Base-by-base conservation (phyloP, 371 early-diverging fungal species). In the Mortierella polycephala region DNA sequence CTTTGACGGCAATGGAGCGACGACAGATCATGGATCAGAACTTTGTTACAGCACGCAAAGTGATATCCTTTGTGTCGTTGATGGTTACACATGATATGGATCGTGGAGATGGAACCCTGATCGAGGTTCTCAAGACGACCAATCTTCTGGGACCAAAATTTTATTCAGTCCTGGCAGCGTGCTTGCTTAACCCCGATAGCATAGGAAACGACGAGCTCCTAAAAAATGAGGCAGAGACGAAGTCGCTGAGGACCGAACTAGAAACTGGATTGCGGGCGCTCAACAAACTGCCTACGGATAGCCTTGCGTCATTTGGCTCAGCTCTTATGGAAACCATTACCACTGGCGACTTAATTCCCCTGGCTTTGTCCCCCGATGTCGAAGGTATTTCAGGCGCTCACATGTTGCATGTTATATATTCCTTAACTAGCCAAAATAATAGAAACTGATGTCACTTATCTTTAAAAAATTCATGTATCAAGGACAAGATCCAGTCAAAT, bases 121-220 rank as follows among this genome's bases (percentile, higher is more conserved):
- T 67, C 10, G 64, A 62, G 21, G 20, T 53, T 12, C 64, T 77
- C 18, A 52, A 60, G 20, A 41, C 37, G 0, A 46, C 61, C 14
- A 62, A 50, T n/a, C 61, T 71, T 12, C 41, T 77, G 18, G 77
- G 72, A 41, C 42, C 64, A 0, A 57, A 67, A 8, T 71, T 77
- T 39, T 77, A 51, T 16, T 46, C 50, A 0, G 70, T 73, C 11
- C 66, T 73, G 21, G 73, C 80, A 3, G 45, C 59, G 10, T 72
- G 73, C 13, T 39, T 79, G 8, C 67, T 79, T 54, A 65, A 69
- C 49, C 80, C 80, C 2, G 70, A 72, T 41, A 72, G 70, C 51
- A 73, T 79, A 10, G 80, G 80, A 49, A 69, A 69, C 16, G 80
- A 79, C 7, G 70, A 69, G 37, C 56, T 73, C 10, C 60, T 73